Evolutionary conservation across 1,139 yeast genomes (phyloP).

Genomic region (Geotrichum phurueaensis): DNA sequence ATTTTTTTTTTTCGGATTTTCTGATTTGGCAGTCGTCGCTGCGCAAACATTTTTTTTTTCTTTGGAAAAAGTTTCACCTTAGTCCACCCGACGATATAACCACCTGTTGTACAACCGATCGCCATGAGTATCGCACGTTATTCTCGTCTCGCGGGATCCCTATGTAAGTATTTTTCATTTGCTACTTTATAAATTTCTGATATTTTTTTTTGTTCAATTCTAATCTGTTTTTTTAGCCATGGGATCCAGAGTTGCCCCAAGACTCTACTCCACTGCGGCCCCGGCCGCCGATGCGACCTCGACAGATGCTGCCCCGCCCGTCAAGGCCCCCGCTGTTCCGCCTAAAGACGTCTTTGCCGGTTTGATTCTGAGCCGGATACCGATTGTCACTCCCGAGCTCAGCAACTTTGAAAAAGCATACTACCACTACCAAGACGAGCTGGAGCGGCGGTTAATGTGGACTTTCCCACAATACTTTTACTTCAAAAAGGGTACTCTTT

Average conservation of each 20-base stretch:
- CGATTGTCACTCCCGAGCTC: conserved; percentile 74
- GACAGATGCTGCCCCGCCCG: conserved; percentile 5
- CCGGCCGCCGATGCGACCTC: conserved; percentile 1
- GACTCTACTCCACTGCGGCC: conserved; percentile 15
- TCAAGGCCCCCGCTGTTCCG: conserved; percentile 5
- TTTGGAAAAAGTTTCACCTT: background rate
- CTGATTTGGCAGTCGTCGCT: conserved; percentile 9
- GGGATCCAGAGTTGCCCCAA: conserved; percentile 9
- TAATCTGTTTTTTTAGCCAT: conserved; percentile 3
- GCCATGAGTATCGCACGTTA: conserved; percentile 14
- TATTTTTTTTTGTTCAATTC: background rate
- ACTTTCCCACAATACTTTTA: conserved; percentile 93
- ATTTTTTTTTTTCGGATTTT: conserved; percentile 5
- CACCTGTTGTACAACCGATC: background rate
- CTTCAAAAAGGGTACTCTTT: conserved; percentile 81
- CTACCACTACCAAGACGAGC: conserved; percentile 76
- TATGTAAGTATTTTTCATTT: conserved; percentile 1
- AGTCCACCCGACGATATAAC: background rate
- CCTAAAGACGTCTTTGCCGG: conserved; percentile 32
- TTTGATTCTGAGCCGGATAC: conserved; percentile 68
- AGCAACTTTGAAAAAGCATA: conserved; percentile 68
- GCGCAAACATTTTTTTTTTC: background rate
- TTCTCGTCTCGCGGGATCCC: conserved; percentile 11
- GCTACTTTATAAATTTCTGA: background rate
- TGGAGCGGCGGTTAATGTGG: conserved; percentile 92